Conservation (phyloP, 345 rosid genomes). For the Eucalyptus fibrosa region DNA sequence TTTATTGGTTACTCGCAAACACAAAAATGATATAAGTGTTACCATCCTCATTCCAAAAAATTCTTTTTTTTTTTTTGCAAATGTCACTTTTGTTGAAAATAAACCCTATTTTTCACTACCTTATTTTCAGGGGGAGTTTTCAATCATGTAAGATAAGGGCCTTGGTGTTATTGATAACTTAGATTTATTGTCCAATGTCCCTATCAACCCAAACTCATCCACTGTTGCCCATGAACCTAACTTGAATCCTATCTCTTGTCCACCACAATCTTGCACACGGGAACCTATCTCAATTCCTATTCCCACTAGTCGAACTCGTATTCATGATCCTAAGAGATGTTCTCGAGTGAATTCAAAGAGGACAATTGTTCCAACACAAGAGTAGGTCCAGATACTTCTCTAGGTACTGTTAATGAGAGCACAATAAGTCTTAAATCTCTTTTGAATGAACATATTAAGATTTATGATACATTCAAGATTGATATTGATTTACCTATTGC, state of each 20-base stretch:
- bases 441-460: neutral
- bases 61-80: accelerated
- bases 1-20: neutral
- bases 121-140: neutral
- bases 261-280: neutral
- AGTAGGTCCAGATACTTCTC: neutral
- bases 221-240: neutral
- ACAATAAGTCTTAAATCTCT: neutral
- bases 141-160: neutral
- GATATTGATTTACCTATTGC: neutral
- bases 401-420: neutral
- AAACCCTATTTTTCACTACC: neutral
- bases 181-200: neutral
- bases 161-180: neutral
- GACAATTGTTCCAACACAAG: neutral
- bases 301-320: neutral
- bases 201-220: neutral
- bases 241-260: neutral
- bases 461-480: neutral
- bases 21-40: neutral
- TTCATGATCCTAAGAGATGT: neutral
- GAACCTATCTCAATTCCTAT: neutral
- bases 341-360: neutral
- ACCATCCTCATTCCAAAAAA: neutral
- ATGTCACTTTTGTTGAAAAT: neutral